These are phyloP conservation scores for Diaporthe eres DNA, from an alignment of 2,329 filamentous ascomycete species.

Conservation along the genomic window DNA sequence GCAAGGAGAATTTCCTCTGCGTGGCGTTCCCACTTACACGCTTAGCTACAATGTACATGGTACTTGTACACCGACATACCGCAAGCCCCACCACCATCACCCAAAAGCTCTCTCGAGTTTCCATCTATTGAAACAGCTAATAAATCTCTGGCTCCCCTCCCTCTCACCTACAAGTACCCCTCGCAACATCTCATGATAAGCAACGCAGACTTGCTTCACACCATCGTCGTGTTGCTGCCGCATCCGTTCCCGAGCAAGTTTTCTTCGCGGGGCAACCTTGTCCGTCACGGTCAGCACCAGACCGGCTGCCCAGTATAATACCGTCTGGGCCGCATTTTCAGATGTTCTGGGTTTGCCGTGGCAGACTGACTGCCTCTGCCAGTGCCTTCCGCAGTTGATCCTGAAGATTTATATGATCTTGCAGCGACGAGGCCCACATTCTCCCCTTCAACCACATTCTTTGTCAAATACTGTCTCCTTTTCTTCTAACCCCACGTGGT, in stretches of 20 bases:
- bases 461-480: neutral
- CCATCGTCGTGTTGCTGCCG: constrained; percentile 36
- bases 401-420: constrained; percentile 22
- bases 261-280: constrained; percentile 34
- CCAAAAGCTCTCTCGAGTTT: constrained; percentile 37
- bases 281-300: constrained; percentile 28
- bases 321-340: constrained; percentile 28
- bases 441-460: constrained; percentile 11
- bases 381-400: constrained; percentile 5
- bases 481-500: neutral
- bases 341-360: constrained; percentile 14
- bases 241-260: constrained; percentile 30
- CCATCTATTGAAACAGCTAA: constrained; percentile 40
- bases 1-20: constrained; percentile 27
- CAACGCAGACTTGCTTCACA: constrained; percentile 38
- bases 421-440: constrained; percentile 1
- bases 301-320: constrained; percentile 34
- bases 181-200: constrained; percentile 19
- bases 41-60: constrained; percentile 21
- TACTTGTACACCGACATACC: constrained; percentile 33
- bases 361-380: constrained; percentile 24
- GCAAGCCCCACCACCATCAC: constrained; percentile 35
- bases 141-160: constrained; percentile 36
- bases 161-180: constrained; percentile 34
- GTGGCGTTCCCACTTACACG: constrained; percentile 33